Evolutionary conservation across 441 rosid genomes (phyloP).

Genomic region (Metrosideros polymorpha): DNA sequence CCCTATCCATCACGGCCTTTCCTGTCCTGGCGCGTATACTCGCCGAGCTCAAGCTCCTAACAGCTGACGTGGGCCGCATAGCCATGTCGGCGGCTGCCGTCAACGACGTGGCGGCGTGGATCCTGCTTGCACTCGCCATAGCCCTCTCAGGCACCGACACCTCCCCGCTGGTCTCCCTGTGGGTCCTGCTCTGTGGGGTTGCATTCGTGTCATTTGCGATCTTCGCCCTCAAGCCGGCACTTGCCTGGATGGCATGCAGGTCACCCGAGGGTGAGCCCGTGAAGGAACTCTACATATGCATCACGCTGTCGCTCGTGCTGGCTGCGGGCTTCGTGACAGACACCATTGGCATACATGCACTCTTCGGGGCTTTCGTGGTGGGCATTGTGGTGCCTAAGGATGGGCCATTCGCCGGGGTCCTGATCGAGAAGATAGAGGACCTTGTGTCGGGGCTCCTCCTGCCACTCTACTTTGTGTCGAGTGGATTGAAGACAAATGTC

Average conservation of each 20-base stretch:
- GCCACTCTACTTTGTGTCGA: slow-evolving; percentile 55
- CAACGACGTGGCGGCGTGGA: slow-evolving; percentile 56
- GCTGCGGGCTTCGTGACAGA: slow-evolving; percentile 47
- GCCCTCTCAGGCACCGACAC: slow-evolving; percentile 33
- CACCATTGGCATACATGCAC: slow-evolving; percentile 55
- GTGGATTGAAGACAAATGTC: slow-evolving; percentile 57
- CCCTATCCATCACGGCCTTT: slow-evolving; percentile 62
- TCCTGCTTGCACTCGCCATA: slow-evolving; percentile 58
- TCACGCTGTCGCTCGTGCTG: slow-evolving; percentile 42
- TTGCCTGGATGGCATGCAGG: slow-evolving; percentile 33
- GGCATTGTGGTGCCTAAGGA: slow-evolving; percentile 52
- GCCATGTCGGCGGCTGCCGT: slow-evolving; percentile 72
- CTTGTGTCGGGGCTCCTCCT: slow-evolving; percentile 47
- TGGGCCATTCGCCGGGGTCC: slow-evolving; percentile 33
- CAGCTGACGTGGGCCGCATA: slow-evolving; percentile 52
- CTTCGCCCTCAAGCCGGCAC: slow-evolving; percentile 28
- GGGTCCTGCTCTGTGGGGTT: slow-evolving; percentile 47
- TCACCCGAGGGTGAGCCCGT: slow-evolving; percentile 63
- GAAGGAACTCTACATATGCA: slow-evolving; percentile 47
- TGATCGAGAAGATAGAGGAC: slow-evolving; percentile 62
- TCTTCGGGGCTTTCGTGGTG: slow-evolving; percentile 52
- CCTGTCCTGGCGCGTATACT: slow-evolving; percentile 61
- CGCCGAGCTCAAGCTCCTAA: slow-evolving; percentile 64
- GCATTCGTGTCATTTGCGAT: slow-evolving; percentile 33
- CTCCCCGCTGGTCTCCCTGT: slow-evolving; percentile 39